Conservation (phyloP, 306 rosid species). For the Pyrus betulifolia region DNA sequence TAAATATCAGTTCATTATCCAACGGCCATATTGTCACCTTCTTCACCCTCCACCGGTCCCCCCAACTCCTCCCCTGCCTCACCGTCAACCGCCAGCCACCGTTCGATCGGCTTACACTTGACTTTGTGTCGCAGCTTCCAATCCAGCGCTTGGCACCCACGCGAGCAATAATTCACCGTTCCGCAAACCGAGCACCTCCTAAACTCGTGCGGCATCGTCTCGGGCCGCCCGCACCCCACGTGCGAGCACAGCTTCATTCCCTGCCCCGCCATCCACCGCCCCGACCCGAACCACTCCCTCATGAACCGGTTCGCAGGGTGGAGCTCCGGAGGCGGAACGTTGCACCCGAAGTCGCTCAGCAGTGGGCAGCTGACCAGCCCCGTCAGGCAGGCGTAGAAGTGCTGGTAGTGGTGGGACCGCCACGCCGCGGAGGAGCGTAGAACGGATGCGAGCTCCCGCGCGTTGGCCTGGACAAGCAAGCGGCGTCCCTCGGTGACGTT, state of each 20-base stretch:
- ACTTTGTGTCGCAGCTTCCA: conserved; percentile 68
- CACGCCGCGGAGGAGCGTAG: conserved; percentile 30
- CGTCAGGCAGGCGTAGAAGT: conserved; percentile 4
- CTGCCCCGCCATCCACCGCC: conserved; percentile 10
- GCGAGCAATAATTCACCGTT: conserved; percentile 72
- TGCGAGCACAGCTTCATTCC: conserved; percentile 56
- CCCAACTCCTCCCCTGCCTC: not conserved
- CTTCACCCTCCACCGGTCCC: not conserved
- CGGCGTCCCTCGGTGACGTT: conserved; percentile 56
- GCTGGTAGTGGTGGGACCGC: conserved; percentile 13
- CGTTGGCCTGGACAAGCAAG: conserved; percentile 68
- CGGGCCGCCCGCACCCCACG: conserved; percentile 72
- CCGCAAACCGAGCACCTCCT: conserved; percentile 87
- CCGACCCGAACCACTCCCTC: conserved; percentile 66
- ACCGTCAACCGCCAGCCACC: conserved; percentile 19
- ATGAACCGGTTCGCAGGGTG: conserved; percentile 63
- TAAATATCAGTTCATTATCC: not conserved
- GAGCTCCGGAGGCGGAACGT: conserved; percentile 38
- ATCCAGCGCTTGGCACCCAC: conserved; percentile 82
- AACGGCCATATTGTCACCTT: conserved; percentile 2
- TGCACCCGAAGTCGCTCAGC: conserved; percentile 46
- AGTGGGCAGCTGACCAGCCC: conserved; percentile 28
- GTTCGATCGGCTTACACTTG: conserved; percentile 40
- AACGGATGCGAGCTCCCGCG: conserved; percentile 46
- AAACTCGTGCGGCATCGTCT: conserved; percentile 76